Conservation (phyloP, 1,284 basidiomycete species). For the Naganishia cerealis region DNA sequence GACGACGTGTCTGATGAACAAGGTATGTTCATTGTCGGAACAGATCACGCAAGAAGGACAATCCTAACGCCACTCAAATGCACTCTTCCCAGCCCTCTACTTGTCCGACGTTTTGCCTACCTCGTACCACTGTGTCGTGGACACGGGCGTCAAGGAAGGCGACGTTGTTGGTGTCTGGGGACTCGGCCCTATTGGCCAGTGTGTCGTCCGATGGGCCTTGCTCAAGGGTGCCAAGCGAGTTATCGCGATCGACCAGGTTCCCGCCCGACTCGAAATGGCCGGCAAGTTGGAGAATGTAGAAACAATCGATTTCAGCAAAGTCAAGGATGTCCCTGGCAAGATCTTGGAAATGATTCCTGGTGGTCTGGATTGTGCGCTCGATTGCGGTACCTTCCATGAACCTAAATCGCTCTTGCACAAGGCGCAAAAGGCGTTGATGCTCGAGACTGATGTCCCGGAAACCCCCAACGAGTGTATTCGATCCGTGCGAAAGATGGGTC, state of each 20-base stretch:
- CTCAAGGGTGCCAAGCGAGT: constrained; percentile 70
- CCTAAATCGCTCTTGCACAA: constrained; percentile 34
- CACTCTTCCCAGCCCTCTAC: constrained; percentile 57
- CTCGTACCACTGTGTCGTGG: constrained; percentile 68
- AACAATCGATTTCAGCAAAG: constrained; percentile 64
- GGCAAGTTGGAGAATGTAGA: constrained; percentile 56
- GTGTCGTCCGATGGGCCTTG: constrained; percentile 59
- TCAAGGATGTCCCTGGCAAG: constrained; percentile 62
- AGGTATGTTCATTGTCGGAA: neutral
- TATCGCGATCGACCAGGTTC: constrained; percentile 69
- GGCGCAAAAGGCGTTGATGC: constrained; percentile 65
- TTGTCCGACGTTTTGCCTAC: constrained; percentile 66
- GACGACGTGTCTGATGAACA: constrained; percentile 64
- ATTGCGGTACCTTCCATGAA: constrained; percentile 65
- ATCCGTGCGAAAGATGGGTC: constrained; percentile 65
- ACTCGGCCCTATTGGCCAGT: constrained; percentile 42
- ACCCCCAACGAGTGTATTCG: constrained; percentile 63
- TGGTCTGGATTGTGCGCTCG: constrained; percentile 60
- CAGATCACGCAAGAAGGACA: neutral
- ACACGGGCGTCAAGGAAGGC: constrained; percentile 66
- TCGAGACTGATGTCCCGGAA: constrained; percentile 74
- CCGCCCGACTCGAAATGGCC: constrained; percentile 66
- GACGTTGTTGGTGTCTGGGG: constrained; percentile 69
- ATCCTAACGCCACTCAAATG: neutral
- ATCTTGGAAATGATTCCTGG: constrained; percentile 65